These are phyloP conservation scores for Apiotrichum akiyoshidainum DNA, from an alignment of 1,284 basidiomycete genomes.

Conservation along the genomic window DNA sequence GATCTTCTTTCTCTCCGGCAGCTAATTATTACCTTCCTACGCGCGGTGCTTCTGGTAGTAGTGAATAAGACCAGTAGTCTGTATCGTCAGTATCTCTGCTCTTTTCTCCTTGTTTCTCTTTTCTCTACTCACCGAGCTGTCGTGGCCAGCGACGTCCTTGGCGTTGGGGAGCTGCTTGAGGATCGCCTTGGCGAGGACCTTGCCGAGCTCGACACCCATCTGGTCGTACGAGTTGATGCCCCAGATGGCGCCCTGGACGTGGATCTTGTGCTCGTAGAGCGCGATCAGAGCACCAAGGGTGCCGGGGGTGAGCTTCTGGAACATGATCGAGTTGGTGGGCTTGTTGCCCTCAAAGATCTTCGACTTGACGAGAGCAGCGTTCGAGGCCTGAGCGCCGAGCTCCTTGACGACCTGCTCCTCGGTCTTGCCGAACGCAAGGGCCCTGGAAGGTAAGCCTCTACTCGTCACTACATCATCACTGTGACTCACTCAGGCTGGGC, in stretches of 20 bases:
- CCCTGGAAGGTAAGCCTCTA: conserved; percentile 47
- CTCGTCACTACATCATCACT: background rate
- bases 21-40: conserved; percentile 18
- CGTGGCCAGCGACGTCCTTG: conserved; percentile 84
- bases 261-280: conserved; percentile 89
- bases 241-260: conserved; percentile 95
- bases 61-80: conserved; percentile 91
- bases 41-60: conserved; percentile 81
- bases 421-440: conserved; percentile 94
- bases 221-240: conserved; percentile 90
- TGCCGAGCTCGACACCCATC: conserved; percentile 88
- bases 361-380: conserved; percentile 83
- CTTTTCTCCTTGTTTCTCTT: too few relatives aligned
- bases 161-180: conserved; percentile 77
- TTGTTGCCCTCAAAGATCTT: conserved; percentile 98
- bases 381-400: conserved; percentile 65
- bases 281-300: conserved; percentile 65
- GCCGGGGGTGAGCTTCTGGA: conserved; percentile 85
- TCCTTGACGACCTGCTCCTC: conserved; percentile 84
- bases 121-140: conserved; percentile 69
- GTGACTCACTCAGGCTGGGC: conserved; percentile 74
- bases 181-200: conserved; percentile 91
- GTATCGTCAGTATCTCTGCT: conserved; percentile 9
- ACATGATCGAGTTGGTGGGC: conserved; percentile 94
- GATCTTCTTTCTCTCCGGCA: background rate